These are phyloP conservation scores for Moniliophthora roreri DNA, from an alignment of 1,284 basidiomycete species.

Conservation along the genomic window DNA sequence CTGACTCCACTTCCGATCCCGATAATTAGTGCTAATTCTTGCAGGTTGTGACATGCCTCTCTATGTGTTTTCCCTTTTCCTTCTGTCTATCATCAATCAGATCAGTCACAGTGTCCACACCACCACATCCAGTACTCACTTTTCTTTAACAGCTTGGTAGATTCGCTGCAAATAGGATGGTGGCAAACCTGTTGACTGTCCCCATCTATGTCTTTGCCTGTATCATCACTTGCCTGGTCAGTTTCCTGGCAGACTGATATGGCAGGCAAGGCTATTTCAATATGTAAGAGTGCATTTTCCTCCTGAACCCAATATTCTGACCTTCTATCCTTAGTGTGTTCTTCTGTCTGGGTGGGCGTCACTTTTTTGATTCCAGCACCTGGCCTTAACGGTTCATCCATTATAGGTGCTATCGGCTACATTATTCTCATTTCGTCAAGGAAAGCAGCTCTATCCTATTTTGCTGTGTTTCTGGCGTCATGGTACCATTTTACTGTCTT, in stretches of 20 bases:
- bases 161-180: conserved; percentile 31
- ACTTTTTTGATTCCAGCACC: conserved; percentile 5
- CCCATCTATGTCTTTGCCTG: conserved; percentile 73
- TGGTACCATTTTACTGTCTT: conserved; percentile 30
- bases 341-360: conserved; percentile 34
- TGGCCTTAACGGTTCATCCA: conserved; percentile 2
- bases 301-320: neutral
- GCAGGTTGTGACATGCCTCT: conserved; percentile 60
- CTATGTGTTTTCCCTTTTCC: conserved; percentile 73
- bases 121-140: conserved; percentile 6
- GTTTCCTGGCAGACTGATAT: conserved; percentile 59
- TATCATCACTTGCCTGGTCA: conserved; percentile 61
- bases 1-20: no score
- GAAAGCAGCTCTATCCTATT: conserved; percentile 64
- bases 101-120: conserved; percentile 32
- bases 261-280: conserved; percentile 63
- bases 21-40: conserved; percentile 51
- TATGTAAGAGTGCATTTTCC: conserved; percentile 43
- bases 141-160: conserved; percentile 39
- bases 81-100: conserved; percentile 71
- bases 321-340: conserved; percentile 28
- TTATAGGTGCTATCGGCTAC: conserved; percentile 55
- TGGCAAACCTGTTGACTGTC: conserved; percentile 72
- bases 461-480: conserved; percentile 70
- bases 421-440: conserved; percentile 66